Conservation (phyloP, 371 early-diverging fungal species). For the Mucor piriformis region DNA sequence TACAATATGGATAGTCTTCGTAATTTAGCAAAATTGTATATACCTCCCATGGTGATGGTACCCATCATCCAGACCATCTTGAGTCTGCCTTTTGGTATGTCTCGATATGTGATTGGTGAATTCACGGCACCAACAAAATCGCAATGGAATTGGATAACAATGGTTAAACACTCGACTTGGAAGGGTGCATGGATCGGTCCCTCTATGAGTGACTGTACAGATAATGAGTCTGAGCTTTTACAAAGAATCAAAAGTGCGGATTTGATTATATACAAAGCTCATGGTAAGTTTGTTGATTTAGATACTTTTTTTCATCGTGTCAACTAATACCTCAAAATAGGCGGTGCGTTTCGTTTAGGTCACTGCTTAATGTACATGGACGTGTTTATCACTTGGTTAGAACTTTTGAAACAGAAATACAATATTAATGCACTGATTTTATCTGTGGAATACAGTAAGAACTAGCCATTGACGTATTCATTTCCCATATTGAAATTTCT, state of each 20-base stretch:
- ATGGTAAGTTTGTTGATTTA: slow-evolving; percentile 31
- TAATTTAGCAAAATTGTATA: not conserved
- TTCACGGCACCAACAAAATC: slow-evolving; percentile 20
- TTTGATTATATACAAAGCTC: slow-evolving; percentile 44
- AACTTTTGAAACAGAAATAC: slow-evolving; percentile 32
- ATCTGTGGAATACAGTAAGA: slow-evolving; percentile 41
- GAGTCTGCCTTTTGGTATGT: slow-evolving; percentile 10
- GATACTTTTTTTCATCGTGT: slow-evolving; percentile 10
- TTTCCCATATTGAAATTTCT: not conserved
- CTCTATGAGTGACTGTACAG: slow-evolving; percentile 9
- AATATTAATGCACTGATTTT: slow-evolving; percentile 43
- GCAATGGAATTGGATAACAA: slow-evolving; percentile 23
- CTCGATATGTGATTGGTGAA: slow-evolving; percentile 16
- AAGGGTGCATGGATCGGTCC: slow-evolving; percentile 34
- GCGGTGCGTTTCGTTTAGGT: slow-evolving; percentile 47
- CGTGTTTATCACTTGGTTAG: slow-evolving; percentile 42
- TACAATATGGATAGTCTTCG: slow-evolving; percentile 7
- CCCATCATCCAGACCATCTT: slow-evolving; percentile 9
- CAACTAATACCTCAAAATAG: slow-evolving; percentile 14
- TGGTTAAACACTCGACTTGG: slow-evolving; percentile 18
- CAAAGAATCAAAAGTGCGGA: slow-evolving; percentile 37
- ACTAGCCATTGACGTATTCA: not conserved
- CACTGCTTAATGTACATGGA: slow-evolving; percentile 44
- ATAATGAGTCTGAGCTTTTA: slow-evolving; percentile 16
- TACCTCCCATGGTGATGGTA: slow-evolving; percentile 11